These are phyloP conservation scores for Mortierella sp. DNA, from an alignment of 371 early-diverging fungal genomes.

Conservation along the genomic window DNA sequence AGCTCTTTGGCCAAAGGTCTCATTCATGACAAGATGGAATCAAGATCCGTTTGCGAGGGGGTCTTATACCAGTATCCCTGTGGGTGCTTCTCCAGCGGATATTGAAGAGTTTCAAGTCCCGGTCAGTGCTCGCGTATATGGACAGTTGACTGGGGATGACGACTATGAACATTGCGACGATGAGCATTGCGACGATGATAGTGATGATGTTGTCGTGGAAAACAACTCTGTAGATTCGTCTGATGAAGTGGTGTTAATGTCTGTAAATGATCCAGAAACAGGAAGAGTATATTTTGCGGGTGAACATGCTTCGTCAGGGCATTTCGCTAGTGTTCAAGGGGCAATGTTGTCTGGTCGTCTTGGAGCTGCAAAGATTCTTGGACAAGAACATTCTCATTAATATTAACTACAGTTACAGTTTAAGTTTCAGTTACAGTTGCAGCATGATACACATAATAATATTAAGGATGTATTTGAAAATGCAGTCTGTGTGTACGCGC, in stretches of 20 bases:
- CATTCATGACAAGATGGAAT: conserved; percentile 45
- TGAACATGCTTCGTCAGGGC: conserved; percentile 35
- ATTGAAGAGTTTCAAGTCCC: conserved; percentile 34
- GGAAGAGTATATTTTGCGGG: conserved; percentile 55
- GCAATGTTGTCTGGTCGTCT: conserved; percentile 43
- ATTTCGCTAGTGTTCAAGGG: conserved; percentile 53
- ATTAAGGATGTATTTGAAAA: no score
- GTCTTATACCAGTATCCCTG: conserved; percentile 47
- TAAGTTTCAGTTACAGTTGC: no score
- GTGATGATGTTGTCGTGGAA: background rate
- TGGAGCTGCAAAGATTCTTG: conserved; percentile 40
- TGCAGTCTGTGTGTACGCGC: no score
- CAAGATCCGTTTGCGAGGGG: conserved; percentile 46
- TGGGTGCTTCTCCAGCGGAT: conserved; percentile 21
- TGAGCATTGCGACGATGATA: background rate
- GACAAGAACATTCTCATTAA: background rate
- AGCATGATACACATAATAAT: no score
- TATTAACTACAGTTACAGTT: no score
- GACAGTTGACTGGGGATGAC: background rate
- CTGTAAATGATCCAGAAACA: conserved; percentile 21
- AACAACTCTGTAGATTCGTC: background rate
- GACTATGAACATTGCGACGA: conserved; percentile 9
- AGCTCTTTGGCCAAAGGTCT: conserved; percentile 23
- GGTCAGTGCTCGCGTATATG: conserved; percentile 23
- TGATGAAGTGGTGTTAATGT: background rate